Base-by-base conservation (phyloP, 805 yeast genomes). In the Candida sanyiensis region DNA sequence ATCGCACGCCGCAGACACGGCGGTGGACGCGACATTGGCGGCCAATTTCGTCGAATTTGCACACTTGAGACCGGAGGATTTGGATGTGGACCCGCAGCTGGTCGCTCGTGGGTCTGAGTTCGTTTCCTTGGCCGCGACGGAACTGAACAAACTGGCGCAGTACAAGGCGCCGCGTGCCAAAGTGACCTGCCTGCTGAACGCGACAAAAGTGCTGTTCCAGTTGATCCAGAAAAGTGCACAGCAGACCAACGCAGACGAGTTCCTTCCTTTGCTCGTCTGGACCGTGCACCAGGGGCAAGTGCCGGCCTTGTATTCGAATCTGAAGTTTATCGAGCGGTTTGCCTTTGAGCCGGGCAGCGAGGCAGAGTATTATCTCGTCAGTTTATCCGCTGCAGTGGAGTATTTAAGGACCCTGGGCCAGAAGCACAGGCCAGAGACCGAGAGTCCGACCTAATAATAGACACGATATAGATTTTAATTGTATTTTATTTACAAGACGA, bases 141-240 rank as follows among this genome's bases (percentile, higher is more conserved):
- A 93, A 59, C 67, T 93, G 35, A 66, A 69, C 46, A 87, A 87
- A 50, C 79, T 93, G 52, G 83, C 83, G 58, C 70, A 75, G 38
- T 94, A 83, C 58, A 75, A 94, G 50, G 90, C 97, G 0, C 98
- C 98, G 12, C 69, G 98, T 38, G 98, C 94, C 56, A 93, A 93
- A 55, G 77, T 87, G 46, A 86, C 93, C 27, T 93, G 97, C 57
- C 70, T 93, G 3, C 68, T 93, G 45, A 94, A 93, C 61, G 79
- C 93, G 38, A 90, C 97, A 56, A 90, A 90, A 59, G 89, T 93
- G 16, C 81, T 94, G 6, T 89, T 88, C 66, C 94, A 95, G 9
- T 69, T 86, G 41, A 73, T 94, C 33, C 78, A 88, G 45, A 84
- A 79, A 44, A 64, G 69, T 12, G 62, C 72, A 35, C 70, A 77